Conservation (phyloP, 495 filamentous ascomycete species). For the Tirmania nivea region DNA sequence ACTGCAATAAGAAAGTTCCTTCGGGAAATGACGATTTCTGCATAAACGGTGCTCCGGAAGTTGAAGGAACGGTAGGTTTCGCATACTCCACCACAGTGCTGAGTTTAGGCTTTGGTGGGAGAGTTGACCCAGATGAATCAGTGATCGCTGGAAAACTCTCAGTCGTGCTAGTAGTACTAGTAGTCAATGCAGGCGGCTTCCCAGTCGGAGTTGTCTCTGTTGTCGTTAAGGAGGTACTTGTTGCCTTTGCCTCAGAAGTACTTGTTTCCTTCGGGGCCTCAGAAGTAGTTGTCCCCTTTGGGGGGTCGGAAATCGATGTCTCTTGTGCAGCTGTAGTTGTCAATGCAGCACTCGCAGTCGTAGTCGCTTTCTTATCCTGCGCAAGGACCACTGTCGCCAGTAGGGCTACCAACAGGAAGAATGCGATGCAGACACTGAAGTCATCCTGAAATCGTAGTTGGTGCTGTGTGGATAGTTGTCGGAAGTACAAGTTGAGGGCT, state of each 20-base stretch:
- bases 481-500: no score
- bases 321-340: no score
- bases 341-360: conserved; percentile 3
- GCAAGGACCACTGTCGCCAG: conserved; percentile 20
- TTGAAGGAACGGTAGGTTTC: conserved; percentile 45
- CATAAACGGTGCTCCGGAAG: conserved; percentile 77
- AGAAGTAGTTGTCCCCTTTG: background rate
- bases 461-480: no score
- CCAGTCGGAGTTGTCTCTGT: conserved; percentile 10
- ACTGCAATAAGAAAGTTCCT: conserved; percentile 87
- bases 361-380: conserved; percentile 14
- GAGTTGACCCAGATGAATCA: conserved; percentile 12
- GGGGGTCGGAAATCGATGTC: no score
- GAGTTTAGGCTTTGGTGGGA: conserved; percentile 7
- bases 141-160: conserved; percentile 8
- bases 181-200: conserved; percentile 14
- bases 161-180: conserved; percentile 12
- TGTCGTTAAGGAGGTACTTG: conserved; percentile 6
- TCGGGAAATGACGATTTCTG: conserved; percentile 75
- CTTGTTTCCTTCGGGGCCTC: conserved; percentile 16
- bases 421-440: background rate
- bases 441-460: no score
- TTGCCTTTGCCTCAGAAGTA: conserved; percentile 8
- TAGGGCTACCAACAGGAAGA: conserved; percentile 13
- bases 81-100: conserved; percentile 1